Base-by-base conservation (phyloP, 148 eudicot species). In the Limonium bicolor region DNA sequence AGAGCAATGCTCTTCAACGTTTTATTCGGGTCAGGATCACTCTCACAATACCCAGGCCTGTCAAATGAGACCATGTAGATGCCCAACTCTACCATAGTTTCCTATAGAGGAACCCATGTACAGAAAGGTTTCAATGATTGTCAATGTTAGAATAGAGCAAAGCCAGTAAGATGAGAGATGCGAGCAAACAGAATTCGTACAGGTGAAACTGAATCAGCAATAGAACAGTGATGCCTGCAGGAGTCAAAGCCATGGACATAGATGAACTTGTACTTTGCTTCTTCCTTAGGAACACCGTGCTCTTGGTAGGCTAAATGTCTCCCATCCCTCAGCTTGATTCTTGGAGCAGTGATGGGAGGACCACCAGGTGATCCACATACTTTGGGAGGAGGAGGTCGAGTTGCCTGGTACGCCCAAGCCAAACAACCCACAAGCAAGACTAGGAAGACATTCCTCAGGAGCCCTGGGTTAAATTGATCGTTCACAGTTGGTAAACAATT, bases 271-370 rank as follows among this genome's bases (percentile, higher is more conserved):
- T 73, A 51, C 41, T 76, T 71, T 2, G 88, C 96, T 42, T 26
- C 33, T 19, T 87, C 72, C 53, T 43, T 73, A 6, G 90, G 75
- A 19, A 82, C 76, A 46, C 96, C 90, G 50, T 56, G 48, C 38
- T 76, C 94, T 62, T 71, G 62, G 66, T 82, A 82, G 34, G 96
- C 88, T 57, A 87, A 69, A 64, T 76, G 67, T 35, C 96, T 78
- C 43, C 94, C 96, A 59, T 82, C 96, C 13, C 73, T 67, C 23
- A 82, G 72, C 73, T 65, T 68, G 20, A 87, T 63, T 64, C 96
- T 71, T 0, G 82, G 71, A 20, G 78, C 77, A 9, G 94, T 79
- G 46, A 87, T 30, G 4, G 80, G 80, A 32, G 94, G 96, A 10
- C 86, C 94, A 54, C 62, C 68, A 6, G 69, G 57, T 25, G 96